Evolutionary conservation across 1,139 yeast species (phyloP).

Genomic region (Kodamaea sp.): DNA sequence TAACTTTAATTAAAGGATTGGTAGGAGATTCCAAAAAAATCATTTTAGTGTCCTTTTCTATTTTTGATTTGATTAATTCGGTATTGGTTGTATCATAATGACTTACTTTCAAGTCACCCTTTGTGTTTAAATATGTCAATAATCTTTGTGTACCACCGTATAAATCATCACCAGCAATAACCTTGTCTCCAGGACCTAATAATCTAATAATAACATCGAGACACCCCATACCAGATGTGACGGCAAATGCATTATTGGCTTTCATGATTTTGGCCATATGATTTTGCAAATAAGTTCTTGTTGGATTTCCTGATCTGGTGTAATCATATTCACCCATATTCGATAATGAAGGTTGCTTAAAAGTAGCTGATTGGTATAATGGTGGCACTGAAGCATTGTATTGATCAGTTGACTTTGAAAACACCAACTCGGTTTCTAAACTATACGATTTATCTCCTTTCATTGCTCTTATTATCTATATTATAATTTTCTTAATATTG

Average conservation of each 20-base stretch:
- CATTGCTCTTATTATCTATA: background rate
- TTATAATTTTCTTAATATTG: too few relatives aligned
- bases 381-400: slow-evolving; percentile 85
- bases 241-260: slow-evolving; percentile 72
- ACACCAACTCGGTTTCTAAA: slow-evolving; percentile 74
- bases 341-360: slow-evolving; percentile 72
- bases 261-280: slow-evolving; percentile 75
- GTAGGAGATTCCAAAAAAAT: slow-evolving; percentile 87
- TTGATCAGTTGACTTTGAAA: slow-evolving; percentile 63
- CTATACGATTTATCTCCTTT: slow-evolving; percentile 33
- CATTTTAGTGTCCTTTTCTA: slow-evolving; percentile 58
- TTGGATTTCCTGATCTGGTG: slow-evolving; percentile 93
- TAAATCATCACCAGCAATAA: slow-evolving; percentile 88
- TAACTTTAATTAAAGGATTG: slow-evolving; percentile 84
- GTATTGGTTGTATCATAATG: slow-evolving; percentile 83
- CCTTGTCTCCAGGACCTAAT: slow-evolving; percentile 74
- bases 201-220: slow-evolving; percentile 77
- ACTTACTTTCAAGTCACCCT: slow-evolving; percentile 64
- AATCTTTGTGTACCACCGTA: slow-evolving; percentile 92
- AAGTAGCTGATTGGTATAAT: slow-evolving; percentile 88
- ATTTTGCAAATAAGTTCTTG: slow-evolving; percentile 73
- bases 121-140: slow-evolving; percentile 64
- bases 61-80: slow-evolving; percentile 52
- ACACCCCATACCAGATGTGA: slow-evolving; percentile 90
- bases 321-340: slow-evolving; percentile 87